A percentile compares a stretch with the other conserved stretches of the same genome.
Evolutionary conservation across 306 rosid species (phyloP).

Genomic region (Astragalus membranaceus): DNA sequence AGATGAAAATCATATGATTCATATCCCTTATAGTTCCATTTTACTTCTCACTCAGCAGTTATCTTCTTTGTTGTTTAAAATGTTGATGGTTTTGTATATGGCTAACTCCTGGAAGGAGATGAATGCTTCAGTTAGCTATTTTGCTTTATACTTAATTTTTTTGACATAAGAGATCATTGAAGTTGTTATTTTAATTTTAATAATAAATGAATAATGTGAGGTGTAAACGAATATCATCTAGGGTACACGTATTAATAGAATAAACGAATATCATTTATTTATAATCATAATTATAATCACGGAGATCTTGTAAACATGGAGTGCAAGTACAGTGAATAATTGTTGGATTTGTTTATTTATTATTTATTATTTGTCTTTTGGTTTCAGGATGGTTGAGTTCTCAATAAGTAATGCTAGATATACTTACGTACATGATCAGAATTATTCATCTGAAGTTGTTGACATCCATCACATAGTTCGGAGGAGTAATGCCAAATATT

Average conservation of each 20-base stretch:
- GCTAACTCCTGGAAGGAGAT: background rate
- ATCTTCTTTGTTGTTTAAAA: no score
- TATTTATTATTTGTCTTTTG: background rate
- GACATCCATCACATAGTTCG: constrained; percentile 60
- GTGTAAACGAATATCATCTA: background rate
- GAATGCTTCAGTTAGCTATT: background rate
- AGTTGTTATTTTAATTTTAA: background rate
- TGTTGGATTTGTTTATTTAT: background rate
- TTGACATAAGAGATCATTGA: background rate
- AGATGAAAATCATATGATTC: no score
- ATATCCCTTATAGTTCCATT: no score
- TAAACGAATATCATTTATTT: background rate
- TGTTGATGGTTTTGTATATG: no score
- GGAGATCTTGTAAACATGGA: background rate
- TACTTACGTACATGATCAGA: constrained; percentile 47
- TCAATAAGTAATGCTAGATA: constrained; percentile 46
- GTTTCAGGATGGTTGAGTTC: constrained; percentile 46
- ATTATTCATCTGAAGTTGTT: constrained; percentile 46
- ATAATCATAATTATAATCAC: background rate
- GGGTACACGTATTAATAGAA: no score
- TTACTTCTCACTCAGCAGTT: no score
- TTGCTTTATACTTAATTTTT: no score
- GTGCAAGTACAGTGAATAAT: constrained; percentile 18
- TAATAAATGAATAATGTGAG: background rate
- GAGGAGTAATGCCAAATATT: constrained; percentile 34